Evolutionary conservation across 192 early-diverging fungal genomes (phyloP).

Genomic region (Entomortierella chlamydospora): DNA sequence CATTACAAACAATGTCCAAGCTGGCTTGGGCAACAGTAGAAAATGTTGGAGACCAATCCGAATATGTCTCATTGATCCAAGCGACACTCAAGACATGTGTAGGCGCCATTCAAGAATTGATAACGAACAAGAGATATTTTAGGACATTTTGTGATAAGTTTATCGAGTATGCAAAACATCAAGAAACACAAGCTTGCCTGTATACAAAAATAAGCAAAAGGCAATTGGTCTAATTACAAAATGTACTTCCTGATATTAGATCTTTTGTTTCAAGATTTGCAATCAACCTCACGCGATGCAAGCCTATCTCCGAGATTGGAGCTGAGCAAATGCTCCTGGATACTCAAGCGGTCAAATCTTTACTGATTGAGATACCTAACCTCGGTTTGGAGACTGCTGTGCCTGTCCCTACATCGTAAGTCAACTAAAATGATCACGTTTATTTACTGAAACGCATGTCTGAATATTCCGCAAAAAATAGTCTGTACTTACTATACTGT

Average conservation of each 20-base stretch:
- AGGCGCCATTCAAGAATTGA: slow-evolving; percentile 65
- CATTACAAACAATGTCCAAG: slow-evolving; percentile 78
- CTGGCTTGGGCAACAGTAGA: slow-evolving; percentile 85
- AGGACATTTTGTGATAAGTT: slow-evolving; percentile 94
- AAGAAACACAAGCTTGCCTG: slow-evolving; percentile 1
- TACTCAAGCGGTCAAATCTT: slow-evolving; percentile 91
- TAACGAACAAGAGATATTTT: slow-evolving; percentile 83
- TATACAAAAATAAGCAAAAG: not conserved
- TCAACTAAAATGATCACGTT: not conserved
- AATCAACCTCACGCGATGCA: slow-evolving; percentile 78
- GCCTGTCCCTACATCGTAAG: slow-evolving; percentile 72
- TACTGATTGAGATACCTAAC: slow-evolving; percentile 79
- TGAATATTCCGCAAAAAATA: too few relatives aligned
- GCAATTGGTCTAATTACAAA: not conserved
- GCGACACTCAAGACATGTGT: slow-evolving; percentile 66
- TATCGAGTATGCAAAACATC: slow-evolving; percentile 73
- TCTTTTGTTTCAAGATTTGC: slow-evolving; percentile 78
- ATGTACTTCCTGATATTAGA: slow-evolving; percentile 48
- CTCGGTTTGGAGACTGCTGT: slow-evolving; percentile 65
- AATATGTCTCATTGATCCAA: slow-evolving; percentile 80
- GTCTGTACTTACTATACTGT: too few relatives aligned
- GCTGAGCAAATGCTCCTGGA: slow-evolving; percentile 98
- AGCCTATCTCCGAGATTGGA: slow-evolving; percentile 91
- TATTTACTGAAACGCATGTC: too few relatives aligned
- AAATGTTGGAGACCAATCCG: slow-evolving; percentile 94